Conservation (phyloP, 441 rosid genomes). For the Corymbia citriodora region DNA sequence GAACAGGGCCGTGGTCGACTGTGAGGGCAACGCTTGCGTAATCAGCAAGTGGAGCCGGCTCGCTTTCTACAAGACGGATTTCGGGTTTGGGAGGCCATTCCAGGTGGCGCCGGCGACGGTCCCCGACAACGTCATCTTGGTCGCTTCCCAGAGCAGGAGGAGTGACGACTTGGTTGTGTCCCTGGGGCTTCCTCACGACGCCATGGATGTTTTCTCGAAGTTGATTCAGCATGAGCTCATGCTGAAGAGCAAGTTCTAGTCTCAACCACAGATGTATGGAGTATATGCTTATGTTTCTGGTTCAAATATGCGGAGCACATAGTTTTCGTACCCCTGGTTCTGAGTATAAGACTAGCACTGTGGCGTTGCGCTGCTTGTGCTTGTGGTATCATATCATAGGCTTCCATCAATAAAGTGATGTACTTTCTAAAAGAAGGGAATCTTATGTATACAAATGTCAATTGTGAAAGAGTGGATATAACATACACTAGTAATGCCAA, state of each 20-base stretch:
- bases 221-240: neutral
- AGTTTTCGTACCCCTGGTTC: neutral
- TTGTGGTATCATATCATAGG: neutral
- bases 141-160: neutral
- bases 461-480: neutral
- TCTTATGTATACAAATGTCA: neutral
- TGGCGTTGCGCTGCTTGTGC: neutral
- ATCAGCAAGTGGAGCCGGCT: neutral
- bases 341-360: neutral
- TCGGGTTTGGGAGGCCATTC: neutral
- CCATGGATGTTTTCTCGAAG: neutral
- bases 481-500: accelerated
- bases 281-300: neutral
- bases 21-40: neutral
- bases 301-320: too few species aligned
- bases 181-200: neutral
- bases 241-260: neutral
- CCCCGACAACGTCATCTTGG: neutral
- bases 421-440: accelerated
- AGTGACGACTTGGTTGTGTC: neutral
- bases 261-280: neutral
- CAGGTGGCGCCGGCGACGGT: neutral
- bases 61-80: neutral
- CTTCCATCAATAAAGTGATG: neutral
- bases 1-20: neutral